Evolutionary conservation across 1,284 basidiomycete genomes (phyloP).

Genomic region (Ceratobasidium sp.): DNA sequence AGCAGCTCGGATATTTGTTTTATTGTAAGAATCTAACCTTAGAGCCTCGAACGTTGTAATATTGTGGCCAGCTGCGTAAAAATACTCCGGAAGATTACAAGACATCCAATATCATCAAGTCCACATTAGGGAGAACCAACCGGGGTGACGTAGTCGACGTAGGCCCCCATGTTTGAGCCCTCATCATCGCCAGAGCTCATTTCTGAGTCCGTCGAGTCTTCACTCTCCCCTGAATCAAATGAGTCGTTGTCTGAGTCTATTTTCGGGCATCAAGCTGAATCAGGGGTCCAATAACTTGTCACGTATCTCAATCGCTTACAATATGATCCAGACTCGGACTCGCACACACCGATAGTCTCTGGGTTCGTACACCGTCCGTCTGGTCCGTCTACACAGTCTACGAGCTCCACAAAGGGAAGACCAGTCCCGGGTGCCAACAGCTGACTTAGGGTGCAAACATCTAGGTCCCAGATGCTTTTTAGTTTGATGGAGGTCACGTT

Average conservation of each 20-base stretch:
- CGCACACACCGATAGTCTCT: too few species aligned
- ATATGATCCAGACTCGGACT: constrained; percentile 8
- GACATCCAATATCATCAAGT: too few species aligned
- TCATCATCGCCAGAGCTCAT: constrained; percentile 9
- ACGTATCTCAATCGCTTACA: neutral
- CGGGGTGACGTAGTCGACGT: too few species aligned
- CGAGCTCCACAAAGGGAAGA: neutral
- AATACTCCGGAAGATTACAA: too few species aligned
- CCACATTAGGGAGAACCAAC: too few species aligned
- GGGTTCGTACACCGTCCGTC: neutral
- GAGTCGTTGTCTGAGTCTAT: constrained; percentile 4
- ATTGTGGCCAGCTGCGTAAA: too few species aligned
- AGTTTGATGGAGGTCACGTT: neutral
- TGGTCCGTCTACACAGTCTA: neutral
- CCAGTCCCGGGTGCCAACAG: neutral
- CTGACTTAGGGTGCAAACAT: neutral
- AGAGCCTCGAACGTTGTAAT: too few species aligned
- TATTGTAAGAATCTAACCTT: too few species aligned
- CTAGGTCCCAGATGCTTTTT: constrained; percentile 9
- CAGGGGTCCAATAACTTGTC: neutral
- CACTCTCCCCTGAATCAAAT: neutral
- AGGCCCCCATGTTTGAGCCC: neutral
- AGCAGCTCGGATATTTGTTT: too few species aligned
- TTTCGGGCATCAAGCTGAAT: neutral
- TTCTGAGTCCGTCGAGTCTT: neutral